Conservation (phyloP, 2,329 filamentous ascomycete species). For the Fusarium sp. region DNA sequence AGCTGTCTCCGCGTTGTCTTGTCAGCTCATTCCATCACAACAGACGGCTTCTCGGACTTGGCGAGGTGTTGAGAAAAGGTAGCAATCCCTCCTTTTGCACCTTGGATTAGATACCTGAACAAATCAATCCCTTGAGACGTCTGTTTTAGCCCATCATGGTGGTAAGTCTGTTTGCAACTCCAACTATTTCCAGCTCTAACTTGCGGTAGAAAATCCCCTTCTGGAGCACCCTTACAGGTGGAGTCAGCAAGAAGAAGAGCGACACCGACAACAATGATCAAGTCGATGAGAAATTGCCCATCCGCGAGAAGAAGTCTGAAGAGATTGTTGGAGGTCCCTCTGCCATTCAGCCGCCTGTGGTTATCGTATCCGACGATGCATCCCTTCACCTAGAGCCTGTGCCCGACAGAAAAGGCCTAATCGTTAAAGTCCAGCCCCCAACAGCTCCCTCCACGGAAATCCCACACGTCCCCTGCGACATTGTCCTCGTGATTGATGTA, state of each 20-base stretch:
- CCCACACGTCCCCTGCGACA: constrained; percentile 65
- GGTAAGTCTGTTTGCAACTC: background rate
- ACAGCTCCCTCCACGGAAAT: constrained; percentile 44
- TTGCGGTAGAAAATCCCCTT: constrained; percentile 33
- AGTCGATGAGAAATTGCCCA: background rate
- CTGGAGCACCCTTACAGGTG: constrained; percentile 3
- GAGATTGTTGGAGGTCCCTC: background rate
- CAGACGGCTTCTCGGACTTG: background rate
- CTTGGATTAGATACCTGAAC: background rate
- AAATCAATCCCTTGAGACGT: background rate
- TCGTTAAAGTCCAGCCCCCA: constrained; percentile 62
- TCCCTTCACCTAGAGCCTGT: constrained; percentile 56
- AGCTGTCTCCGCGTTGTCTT: background rate
- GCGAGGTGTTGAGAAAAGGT: background rate
- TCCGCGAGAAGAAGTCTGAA: constrained; percentile 6
- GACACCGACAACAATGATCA: background rate
- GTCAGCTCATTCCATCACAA: constrained; percentile 5
- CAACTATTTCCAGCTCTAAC: background rate
- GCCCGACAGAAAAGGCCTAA: constrained; percentile 52
- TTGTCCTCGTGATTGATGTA: constrained; percentile 72
- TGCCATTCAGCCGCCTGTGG: background rate
- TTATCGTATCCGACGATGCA: constrained; percentile 23
- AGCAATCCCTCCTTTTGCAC: background rate
- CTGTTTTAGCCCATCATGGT: constrained; percentile 27
- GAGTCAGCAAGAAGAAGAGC: background rate